Base-by-base conservation (phyloP, 768 basidiomycete species). In the Royoungia palumana region DNA sequence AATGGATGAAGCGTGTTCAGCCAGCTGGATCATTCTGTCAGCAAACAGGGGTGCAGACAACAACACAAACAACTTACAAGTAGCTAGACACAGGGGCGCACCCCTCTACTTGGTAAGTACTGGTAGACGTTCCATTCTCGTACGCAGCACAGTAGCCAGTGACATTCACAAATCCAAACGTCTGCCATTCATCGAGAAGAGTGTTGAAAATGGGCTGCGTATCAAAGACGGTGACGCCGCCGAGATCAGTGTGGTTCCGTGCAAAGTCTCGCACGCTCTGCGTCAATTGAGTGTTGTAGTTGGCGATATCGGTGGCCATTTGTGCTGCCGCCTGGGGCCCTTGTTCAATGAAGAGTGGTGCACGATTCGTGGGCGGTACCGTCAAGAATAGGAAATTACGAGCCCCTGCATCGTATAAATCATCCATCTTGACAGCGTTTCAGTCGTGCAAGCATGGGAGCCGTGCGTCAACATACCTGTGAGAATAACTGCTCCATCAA, bases 21-120 rank as follows among this genome's bases (percentile, higher is more conserved):
- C 82, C 82, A 83, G 67, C 81, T 83, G 49, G 14, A 35, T 17
- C 1, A 9, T 20, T 37, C 37, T 17, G 10, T 53, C 20, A 55
- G 45, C 14, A n/a, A 0, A 35, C 4, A 16, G 22, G 13, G 4
- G 7, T 24, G n/a, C 34, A 41, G 41, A 22, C 25, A 6, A 25
- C 27, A n/a, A 19, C 12, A 1, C 12, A 14, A 46, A 16, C 6
- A 13, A 71, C 80, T 70, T 59, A 82, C 82, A 85, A 84, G 60
- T 83, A 84, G 40, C 71, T 82, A 17, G 78, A 80, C 24, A 80
- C 82, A 3, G 82, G 83, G 13, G 80, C 81, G 60, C 80, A 85
- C 3, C 76, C 76, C 7, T 72, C 61, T 12, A 75, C 71, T 64
- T 83, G 79, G 34, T 80, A 81, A n/a, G 75, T 78, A 37, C 45